Evolutionary conservation across 805 yeast genomes (phyloP), one percentile per base, ranked within the genome.

Genomic region (Phaffomyces opuntiae): DNA sequence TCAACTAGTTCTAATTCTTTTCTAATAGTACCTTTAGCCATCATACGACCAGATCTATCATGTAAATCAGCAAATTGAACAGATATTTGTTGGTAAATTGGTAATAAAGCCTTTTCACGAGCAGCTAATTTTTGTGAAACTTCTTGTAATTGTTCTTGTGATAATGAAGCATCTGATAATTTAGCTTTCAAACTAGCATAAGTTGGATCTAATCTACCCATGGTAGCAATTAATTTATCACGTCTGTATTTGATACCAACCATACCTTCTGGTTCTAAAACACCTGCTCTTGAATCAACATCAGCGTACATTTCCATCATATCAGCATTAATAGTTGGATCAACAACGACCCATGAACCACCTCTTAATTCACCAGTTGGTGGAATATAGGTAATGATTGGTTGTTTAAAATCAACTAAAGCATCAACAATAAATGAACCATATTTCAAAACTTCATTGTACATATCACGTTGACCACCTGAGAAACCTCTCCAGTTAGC

Each of bases 401-500:
- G 99, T 69, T 93, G 99, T 66, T 87, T 87, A 78, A 83, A 93
- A 59, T 82, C 96, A 54, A 88, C 95, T 51, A 93, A 77, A 13
- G 99, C 97, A 65, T 93, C 99, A 53, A 93, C 99, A 69, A 93
- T 93, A 68, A 77, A 88, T 4, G 98, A 81, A 64, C 99, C 99
- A 64, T 87, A 93, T 69, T 93, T 93, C 72, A 93, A 81, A 38
- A 93, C 95, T 73, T 93, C 99, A 61, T 90, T 88, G 77, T 85
- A 95, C 99, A 93, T 93, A 69, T 93, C 99, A 65, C 97, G 87
- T 75, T 93, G 99, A 66, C 99, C 99, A 75, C 99, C 99, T 55
- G 97, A 88, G 81, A 93, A 93, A 62, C 99, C 99, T 81, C 99
- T 87, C 99, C 99, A 93, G 79, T 93, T 93, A 49, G 99, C 99